Base-by-base conservation (phyloP, 148 eudicot species). In the Camellia lanceoleosa region DNA sequence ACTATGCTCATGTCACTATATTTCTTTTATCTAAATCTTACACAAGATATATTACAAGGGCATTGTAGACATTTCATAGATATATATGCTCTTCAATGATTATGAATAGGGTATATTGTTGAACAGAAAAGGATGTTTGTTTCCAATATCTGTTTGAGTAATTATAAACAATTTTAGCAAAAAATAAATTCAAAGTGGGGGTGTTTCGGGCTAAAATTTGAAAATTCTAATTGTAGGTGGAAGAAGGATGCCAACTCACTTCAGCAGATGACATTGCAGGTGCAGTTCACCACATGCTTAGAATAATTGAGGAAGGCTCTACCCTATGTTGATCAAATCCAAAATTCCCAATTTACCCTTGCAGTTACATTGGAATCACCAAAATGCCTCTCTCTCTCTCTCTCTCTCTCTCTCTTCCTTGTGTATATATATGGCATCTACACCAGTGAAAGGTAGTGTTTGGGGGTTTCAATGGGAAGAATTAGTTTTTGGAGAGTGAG, bases 251-350 rank as follows among this genome's bases (percentile, higher is more conserved):
- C 89, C 91, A 88, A 76, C 90, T 91, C 62, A 88, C 80, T 74
- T 90, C 93, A 63, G 92, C 91, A 80, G 95, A 96, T 83, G 92
- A 89, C 58, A 96, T 97, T 76, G 94, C 95, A 82, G 84, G 85
- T 65, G 90, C 97, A 81, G 91, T 91, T 47, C 92, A 90, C 90
- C 97, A 94, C 83, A 90, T 97, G 93, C 94, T 94, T 56, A 83
- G 89, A 82, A 89, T 92, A 67, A 96, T 92, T 83, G 93, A 90
- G 83, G 90, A 88, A 80, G 92, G 91, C 83, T 88, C 78, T 76
- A 77, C 79, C 55, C 79, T 84, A 43, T 85, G 81, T 81, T 82
- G 82, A 82, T 49, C 79, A 4, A 43, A 82, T 62, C 55, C 78
- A 72, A 83, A 86, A 62, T 70, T 49, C 75, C 79, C 60, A 61